Percentiles rank a stretch among this genome's conserved stretches.
phyloP scores from a whole-genome alignment of 2,329 filamentous ascomycete genomes.

The Penicillium sp. region DNA sequence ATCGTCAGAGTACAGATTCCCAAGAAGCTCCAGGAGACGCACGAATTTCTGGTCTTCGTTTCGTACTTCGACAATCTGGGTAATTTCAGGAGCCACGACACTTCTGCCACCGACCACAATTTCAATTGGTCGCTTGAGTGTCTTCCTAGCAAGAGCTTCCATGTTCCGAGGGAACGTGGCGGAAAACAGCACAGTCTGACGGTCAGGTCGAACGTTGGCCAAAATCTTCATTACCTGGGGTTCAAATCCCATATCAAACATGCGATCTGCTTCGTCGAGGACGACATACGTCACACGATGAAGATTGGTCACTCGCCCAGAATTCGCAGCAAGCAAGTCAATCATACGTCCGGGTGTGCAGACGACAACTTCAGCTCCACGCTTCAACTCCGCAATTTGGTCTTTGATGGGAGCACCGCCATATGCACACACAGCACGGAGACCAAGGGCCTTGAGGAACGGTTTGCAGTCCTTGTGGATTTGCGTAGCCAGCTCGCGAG shows the following conservation, averaged over 20 bases:
- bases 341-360: constrained; percentile 95
- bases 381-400: constrained; percentile 93
- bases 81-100: constrained; percentile 65
- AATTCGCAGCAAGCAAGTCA: constrained; percentile 86
- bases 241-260: constrained; percentile 99
- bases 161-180: constrained; percentile 94
- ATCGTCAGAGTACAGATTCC: constrained; percentile 66
- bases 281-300: constrained; percentile 88
- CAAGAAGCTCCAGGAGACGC: constrained; percentile 77
- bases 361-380: constrained; percentile 89
- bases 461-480: constrained; percentile 94
- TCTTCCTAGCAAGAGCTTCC: constrained; percentile 83
- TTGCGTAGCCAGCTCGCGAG: constrained; percentile 85
- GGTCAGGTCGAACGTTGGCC: constrained; percentile 81
- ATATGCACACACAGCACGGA: constrained; percentile 87
- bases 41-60: constrained; percentile 78
- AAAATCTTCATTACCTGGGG: constrained; percentile 97
- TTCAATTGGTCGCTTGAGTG: constrained; percentile 76
- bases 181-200: constrained; percentile 91
- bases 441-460: constrained; percentile 77
- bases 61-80: constrained; percentile 83
- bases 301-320: constrained; percentile 88
- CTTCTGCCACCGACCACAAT: constrained; percentile 86
- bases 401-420: constrained; percentile 95
- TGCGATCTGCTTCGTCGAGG: constrained; percentile 92